Base-by-base conservation (phyloP, 2,329 filamentous ascomycete genomes). In the Bisporella sp. region DNA sequence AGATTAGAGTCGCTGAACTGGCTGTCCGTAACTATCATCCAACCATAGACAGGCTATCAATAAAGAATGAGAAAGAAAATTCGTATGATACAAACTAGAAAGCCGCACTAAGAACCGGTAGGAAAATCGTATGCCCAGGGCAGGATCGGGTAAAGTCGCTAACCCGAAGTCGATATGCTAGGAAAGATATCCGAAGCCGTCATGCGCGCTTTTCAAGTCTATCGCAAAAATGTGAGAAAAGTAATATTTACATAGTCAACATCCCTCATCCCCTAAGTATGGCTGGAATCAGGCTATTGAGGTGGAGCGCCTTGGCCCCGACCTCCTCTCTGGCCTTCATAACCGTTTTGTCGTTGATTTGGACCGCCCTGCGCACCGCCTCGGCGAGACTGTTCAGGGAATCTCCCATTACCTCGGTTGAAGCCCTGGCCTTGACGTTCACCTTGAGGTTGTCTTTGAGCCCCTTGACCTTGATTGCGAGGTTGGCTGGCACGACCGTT, bases 81-180 rank as follows among this genome's bases (percentile, higher is more conserved):
- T 64, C 60, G 60, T 64, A 64, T 64, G 62, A 54, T 64, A 64
- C 61, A 64, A 63, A 62, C 60, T 52, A 52, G 60, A 58, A 59
- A 53, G 53, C 45, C 46, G 48, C 50, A 50, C 48, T 47, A 55
- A 47, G 44, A 53, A 51, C 51, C 53, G 52, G 48, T 57, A 48
- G 56, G 48, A 4, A 37, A 46, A 49, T 54, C 54, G 40, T 50
- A 43, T 45, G 46, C 55, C 54, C 45, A 53, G 51, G 48, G 51
- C 54, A 54, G 47, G 49, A 55, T 51, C 50, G 52, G 50, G 50
- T 41, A 45, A 49, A 32, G 39, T 37, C 39, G 45, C 31, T 46
- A 46, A 54, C 33, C 46, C 41, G 40, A 49, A 45, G 39, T 39
- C 49, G 50, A 57, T 45, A 52, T 57, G 57, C 47, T 50, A 55